Percentiles rank a stretch among this genome's conserved stretches.
These are phyloP conservation scores for Chrysanthemum lavandulifolium DNA, from an alignment of 129 eudicot species.

Conservation along the genomic window DNA sequence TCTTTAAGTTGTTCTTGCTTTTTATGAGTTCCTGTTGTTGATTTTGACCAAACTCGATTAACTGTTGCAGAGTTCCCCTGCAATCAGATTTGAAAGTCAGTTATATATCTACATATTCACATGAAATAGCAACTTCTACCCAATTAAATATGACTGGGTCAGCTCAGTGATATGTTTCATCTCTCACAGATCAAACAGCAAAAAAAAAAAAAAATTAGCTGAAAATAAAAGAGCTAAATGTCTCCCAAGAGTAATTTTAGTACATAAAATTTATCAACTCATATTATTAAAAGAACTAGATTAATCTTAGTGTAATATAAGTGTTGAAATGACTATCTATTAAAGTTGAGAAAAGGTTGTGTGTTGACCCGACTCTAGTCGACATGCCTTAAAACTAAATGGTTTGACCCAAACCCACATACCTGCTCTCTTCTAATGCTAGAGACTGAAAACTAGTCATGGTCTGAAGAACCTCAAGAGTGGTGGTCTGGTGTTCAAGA, in stretches of 20 bases:
- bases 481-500: constrained; percentile 52
- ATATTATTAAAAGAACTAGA: too few relatives aligned
- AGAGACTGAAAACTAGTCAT: constrained; percentile 64
- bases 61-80: constrained; percentile 36
- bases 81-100: constrained; percentile 11
- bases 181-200: background rate
- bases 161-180: background rate
- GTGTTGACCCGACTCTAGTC: background rate
- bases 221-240: background rate
- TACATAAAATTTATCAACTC: background rate
- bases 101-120: background rate
- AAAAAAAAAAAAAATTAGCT: too few relatives aligned
- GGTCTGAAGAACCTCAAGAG: constrained; percentile 54
- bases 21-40: constrained; percentile 26
- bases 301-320: too few relatives aligned
- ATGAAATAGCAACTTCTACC: background rate
- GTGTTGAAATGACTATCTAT: background rate
- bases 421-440: constrained; percentile 88
- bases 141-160: background rate
- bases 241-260: background rate
- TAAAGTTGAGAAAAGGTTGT: background rate
- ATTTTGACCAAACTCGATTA: constrained; percentile 20
- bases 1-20: constrained; percentile 21
- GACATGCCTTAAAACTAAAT: background rate
- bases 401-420: background rate